These are phyloP conservation scores for Mycena polygramma DNA, from an alignment of 768 basidiomycete species.

Conservation along the genomic window DNA sequence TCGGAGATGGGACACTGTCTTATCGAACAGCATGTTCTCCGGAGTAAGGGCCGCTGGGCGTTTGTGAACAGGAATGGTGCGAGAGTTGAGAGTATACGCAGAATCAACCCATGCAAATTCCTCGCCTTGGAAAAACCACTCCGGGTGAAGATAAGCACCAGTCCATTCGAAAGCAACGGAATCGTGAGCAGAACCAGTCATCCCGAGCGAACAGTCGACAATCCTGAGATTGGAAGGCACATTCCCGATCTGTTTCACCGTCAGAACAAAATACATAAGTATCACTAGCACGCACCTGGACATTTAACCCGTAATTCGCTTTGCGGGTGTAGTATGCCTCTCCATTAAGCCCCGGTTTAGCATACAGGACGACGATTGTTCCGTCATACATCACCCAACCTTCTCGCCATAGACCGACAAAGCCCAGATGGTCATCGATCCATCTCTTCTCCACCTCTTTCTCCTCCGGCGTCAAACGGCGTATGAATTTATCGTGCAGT, in stretches of 20 bases:
- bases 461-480: conserved; percentile 44
- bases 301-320: conserved; percentile 52
- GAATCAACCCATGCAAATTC: conserved; percentile 43
- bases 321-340: conserved; percentile 53
- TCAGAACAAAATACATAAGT: neutral
- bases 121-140: conserved; percentile 44
- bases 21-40: conserved; percentile 46
- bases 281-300: conserved; percentile 48
- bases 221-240: conserved; percentile 45
- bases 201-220: conserved; percentile 49
- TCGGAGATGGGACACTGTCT: conserved; percentile 42
- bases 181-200: conserved; percentile 52
- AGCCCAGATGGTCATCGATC: conserved; percentile 51
- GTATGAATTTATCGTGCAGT: conserved; percentile 48
- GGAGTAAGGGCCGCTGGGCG: conserved; percentile 44
- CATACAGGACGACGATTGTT: conserved; percentile 47
- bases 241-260: conserved; percentile 49
- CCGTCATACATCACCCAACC: conserved; percentile 54
- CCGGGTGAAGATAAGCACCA: conserved; percentile 41
- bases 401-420: conserved; percentile 48
- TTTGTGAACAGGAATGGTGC: conserved; percentile 47
- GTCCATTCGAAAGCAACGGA: conserved; percentile 48
- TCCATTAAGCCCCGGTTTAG: conserved; percentile 46
- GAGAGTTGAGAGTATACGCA: conserved; percentile 45
- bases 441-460: conserved; percentile 52